These are phyloP conservation scores for Aphanomyces invadans DNA, from an alignment of 352 stramenopile genomes.

Conservation along the genomic window DNA sequence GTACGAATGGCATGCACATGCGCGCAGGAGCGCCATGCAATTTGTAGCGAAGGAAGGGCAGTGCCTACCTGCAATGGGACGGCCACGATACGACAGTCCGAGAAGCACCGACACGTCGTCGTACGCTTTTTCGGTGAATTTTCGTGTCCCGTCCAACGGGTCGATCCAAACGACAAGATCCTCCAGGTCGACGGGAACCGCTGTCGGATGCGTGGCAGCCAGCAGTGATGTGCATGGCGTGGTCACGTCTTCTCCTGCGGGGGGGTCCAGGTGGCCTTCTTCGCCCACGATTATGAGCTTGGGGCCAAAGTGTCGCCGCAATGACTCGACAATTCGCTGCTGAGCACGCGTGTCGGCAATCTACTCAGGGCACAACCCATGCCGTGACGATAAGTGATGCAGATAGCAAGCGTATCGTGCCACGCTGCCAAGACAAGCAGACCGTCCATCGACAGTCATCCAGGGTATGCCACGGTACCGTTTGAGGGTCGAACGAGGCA, in stretches of 20 bases:
- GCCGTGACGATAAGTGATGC: too few species aligned
- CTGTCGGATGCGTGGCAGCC: too few species aligned
- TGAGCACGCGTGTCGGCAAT: constrained; percentile 64
- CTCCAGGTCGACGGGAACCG: constrained; percentile 30
- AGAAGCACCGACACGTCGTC: constrained; percentile 74
- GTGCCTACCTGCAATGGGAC: constrained; percentile 37
- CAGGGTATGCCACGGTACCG: constrained; percentile 28
- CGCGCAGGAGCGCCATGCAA: too few species aligned
- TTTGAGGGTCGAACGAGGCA: constrained; percentile 63
- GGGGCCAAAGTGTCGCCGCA: constrained; percentile 44
- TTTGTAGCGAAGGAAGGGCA: background rate
- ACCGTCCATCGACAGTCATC: too few species aligned
- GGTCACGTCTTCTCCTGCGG: constrained; percentile 40
- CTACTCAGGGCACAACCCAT: background rate
- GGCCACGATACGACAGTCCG: constrained; percentile 56
- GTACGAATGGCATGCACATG: too few species aligned
- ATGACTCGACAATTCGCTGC: constrained; percentile 55
- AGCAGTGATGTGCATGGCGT: constrained; percentile 28
- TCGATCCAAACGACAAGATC: constrained; percentile 74
- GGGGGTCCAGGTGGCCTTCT: constrained; percentile 51
- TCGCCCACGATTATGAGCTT: constrained; percentile 54
- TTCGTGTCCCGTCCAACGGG: constrained; percentile 69
- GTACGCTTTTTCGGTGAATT: constrained; percentile 61
- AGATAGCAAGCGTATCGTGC: too few species aligned
- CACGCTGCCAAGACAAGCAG: too few species aligned